These are phyloP conservation scores for Salvia rosmarinus DNA, from an alignment of 257 asterid genomes.

Conservation along the genomic window DNA sequence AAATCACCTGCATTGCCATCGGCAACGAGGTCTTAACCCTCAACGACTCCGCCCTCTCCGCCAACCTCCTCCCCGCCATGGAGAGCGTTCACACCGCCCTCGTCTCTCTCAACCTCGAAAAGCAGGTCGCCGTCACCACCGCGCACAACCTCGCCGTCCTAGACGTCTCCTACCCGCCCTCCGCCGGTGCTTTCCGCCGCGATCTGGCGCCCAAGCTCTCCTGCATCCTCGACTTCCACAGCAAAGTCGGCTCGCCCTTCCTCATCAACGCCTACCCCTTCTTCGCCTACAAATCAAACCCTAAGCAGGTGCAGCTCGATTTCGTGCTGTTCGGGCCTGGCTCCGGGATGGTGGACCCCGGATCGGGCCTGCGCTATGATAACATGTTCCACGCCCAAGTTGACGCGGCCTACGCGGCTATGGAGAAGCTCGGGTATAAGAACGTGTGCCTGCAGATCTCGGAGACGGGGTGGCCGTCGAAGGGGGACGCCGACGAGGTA, in stretches of 20 bases:
- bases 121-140: slow-evolving; percentile 70
- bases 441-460: slow-evolving; percentile 72
- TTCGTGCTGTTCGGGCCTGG: slow-evolving; percentile 72
- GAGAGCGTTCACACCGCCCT: slow-evolving; percentile 68
- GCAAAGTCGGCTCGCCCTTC: slow-evolving; percentile 71
- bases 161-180: slow-evolving; percentile 80
- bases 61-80: slow-evolving; percentile 79
- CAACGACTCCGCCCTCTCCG: slow-evolving; percentile 62
- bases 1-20: slow-evolving; percentile 72
- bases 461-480: slow-evolving; percentile 98
- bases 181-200: slow-evolving; percentile 66
- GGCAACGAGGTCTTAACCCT: slow-evolving; percentile 81
- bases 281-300: slow-evolving; percentile 73
- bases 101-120: slow-evolving; percentile 51
- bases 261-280: slow-evolving; percentile 78
- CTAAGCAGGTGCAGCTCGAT: slow-evolving; percentile 58
- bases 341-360: slow-evolving; percentile 56
- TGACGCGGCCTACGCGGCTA: slow-evolving; percentile 77
- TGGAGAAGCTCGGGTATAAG: slow-evolving; percentile 67
- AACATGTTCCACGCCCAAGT: slow-evolving; percentile 86
- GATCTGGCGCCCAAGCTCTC: slow-evolving; percentile 53
- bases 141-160: slow-evolving; percentile 78
- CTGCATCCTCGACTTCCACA: slow-evolving; percentile 64
- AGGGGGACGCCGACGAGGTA: slow-evolving; percentile 83
- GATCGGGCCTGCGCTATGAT: slow-evolving; percentile 64